Evolutionary conservation across 306 rosid species (phyloP), one percentile per base, ranked within the genome.

Genomic region (Cicer yamashitae): DNA sequence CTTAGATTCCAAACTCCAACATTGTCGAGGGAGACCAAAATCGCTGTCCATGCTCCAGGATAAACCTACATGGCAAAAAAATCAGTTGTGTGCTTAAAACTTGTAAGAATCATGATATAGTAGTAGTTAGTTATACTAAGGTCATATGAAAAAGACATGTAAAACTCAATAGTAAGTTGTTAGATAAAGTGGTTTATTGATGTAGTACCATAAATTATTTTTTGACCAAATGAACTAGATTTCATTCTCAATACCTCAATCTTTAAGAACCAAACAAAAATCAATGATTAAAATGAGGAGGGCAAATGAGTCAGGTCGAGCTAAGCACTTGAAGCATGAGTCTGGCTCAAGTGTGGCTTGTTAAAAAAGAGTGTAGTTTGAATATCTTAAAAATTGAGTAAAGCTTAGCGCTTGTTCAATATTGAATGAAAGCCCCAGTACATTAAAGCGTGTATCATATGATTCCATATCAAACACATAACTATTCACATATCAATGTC

Each of bases 11-110:
- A 94, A 37, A 94, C 64, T 47, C 98, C 97, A 38, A 94, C 98
- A 47, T 94, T 94, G 90, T 94, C 98, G 0, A 94, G 90, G 41
- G 98, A 94, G 51, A 94, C 86, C 85, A 94, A 84, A 74, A 94
- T 84, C 64, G 94, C 90, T 1, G 98, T 86, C 98, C 98, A 91
- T 60, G 97, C 98, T 83, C 96, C 97, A 15, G 98, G 94, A 85
- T 94, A 94, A 20, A 94, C 98, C 98, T 91, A 80, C 3, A 71
- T 7, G 74, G 73, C 37, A 66, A 63, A 69, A 59, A 69, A 66
- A 80, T 22, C 3, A 74, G 53, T 9, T 37, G 40, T 15, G 14
- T 25, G 20, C n/a, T 63, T 73, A 17, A 45, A 65, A 68, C 61
- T 20, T 46, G 6, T 30, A 34, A 9, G 66, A 71, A 51, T 41